Evolutionary conservation across 768 basidiomycete species (phyloP), one percentile per base, ranked within the genome.

Genomic region (Asterophora parasitica): DNA sequence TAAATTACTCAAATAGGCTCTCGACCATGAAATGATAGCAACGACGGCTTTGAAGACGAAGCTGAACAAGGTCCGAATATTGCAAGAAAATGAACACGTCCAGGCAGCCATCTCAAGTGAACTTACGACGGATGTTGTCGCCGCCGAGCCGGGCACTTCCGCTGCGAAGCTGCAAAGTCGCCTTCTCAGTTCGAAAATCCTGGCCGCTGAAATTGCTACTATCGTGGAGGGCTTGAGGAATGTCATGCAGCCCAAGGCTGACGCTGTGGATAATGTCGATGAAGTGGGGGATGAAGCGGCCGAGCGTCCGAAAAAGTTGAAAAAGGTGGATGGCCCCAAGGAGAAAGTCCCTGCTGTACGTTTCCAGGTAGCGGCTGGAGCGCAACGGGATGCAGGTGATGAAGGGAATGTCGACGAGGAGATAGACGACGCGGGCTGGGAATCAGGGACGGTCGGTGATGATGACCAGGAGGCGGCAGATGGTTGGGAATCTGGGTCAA

Each of bases 171-270:
- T 85, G 0, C 83, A 86, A 56, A 81, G 75, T 51, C 79, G 86
- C 31, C 66, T 95, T 7, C 70, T 87, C 34, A 92, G 89, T 58
- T 85, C 85, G 4, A 92, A 88, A 61, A 63, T 73, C n/a, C 68
- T 92, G 9, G 82, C 88, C 1, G 67, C 71, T 2, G 79, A 78
- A 53, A 70, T 90, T 1, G 66, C 67, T 6, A 61, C 63, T 17
- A 74, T 78, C 11, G 59, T 92, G 1, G 71, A 72, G 8, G 69
- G 72, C 41, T 61, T 92, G 4, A 70, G 69, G 48, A 58, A 64
- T 12, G 53, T 79, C 26, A 48, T 82, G 11, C 53, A 69, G 26
- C 70, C 68, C n/a, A 54, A 43, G 39, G 28, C 10, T 49, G 37
- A 34, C 17, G 17, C 35, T 20, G 28, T 48, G 30, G 41, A 65